Conservation (phyloP, 345 rosid species). For the Eucalyptus leucophloia region DNA sequence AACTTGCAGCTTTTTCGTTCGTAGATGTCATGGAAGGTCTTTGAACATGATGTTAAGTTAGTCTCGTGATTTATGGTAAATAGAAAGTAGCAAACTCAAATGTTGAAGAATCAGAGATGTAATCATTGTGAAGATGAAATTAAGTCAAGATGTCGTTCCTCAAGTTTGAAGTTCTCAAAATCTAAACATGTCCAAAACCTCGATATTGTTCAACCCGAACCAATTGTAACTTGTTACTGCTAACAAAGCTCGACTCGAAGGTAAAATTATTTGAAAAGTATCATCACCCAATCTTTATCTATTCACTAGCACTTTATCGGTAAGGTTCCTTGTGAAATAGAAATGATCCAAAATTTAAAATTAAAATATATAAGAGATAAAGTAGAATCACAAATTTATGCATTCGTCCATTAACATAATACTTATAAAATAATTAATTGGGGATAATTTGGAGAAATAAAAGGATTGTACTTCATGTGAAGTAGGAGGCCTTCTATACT, state of each 20-base stretch:
- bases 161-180: background rate
- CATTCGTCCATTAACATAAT: background rate
- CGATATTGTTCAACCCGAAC: background rate
- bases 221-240: too few relatives aligned
- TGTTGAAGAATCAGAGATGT: background rate
- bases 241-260: background rate
- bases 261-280: background rate
- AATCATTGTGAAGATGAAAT: background rate
- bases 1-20: background rate
- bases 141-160: background rate
- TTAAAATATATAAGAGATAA: background rate
- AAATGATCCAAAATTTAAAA: background rate
- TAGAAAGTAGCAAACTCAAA: background rate
- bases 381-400: background rate
- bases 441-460: background rate
- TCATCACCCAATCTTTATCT: background rate
- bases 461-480: background rate
- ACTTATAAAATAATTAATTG: background rate
- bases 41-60: background rate
- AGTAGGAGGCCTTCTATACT: background rate
- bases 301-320: background rate
- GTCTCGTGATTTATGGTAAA: background rate
- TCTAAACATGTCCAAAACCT: background rate
- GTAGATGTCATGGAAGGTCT: background rate
- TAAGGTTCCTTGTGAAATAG: background rate